Conservation (phyloP, 1,284 basidiomycete genomes). For the Ganoderma sp. region DNA sequence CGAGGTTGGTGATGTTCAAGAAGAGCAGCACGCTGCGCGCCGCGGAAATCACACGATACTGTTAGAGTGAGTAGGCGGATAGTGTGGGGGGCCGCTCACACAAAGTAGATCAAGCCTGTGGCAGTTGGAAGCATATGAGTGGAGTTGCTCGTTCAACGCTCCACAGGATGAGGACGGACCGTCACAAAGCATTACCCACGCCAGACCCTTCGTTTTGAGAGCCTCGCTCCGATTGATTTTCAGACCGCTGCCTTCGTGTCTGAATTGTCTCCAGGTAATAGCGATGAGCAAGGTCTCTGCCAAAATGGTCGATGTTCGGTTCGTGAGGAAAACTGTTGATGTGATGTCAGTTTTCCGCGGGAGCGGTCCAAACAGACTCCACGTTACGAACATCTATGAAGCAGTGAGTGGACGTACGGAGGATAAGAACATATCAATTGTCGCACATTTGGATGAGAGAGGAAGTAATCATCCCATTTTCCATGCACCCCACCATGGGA, state of each 20-base stretch:
- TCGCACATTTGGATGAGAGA: neutral
- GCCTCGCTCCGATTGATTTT: neutral
- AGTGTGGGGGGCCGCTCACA: neutral
- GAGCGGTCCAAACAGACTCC: neutral
- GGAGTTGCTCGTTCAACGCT: neutral
- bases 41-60: neutral
- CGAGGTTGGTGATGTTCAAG: neutral
- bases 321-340: neutral
- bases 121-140: neutral
- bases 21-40: neutral
- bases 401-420: neutral
- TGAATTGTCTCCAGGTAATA: neutral
- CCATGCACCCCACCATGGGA: neutral
- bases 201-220: neutral
- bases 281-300: neutral
- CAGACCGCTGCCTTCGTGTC: neutral
- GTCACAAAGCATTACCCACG: neutral
- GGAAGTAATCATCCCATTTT: neutral
- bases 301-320: neutral
- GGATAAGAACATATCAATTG: neutral
- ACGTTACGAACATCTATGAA: neutral
- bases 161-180: neutral
- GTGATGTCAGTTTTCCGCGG: neutral
- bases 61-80: neutral
- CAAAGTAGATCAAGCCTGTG: neutral